phyloP scores from a whole-genome alignment of 306 rosid species.

The Vigna reflexopilosa region DNA sequence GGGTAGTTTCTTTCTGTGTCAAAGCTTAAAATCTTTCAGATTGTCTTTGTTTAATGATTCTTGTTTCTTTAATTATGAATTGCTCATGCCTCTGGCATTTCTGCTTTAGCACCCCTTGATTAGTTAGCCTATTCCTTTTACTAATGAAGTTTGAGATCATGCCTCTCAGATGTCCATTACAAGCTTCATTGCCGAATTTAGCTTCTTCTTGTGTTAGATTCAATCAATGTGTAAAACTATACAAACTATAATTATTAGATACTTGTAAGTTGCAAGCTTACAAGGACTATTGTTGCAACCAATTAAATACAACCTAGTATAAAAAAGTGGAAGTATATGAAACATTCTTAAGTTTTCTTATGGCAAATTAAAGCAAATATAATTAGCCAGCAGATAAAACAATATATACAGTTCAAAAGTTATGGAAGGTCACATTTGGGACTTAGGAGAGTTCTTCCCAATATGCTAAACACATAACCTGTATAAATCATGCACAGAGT shows the following conservation, averaged over 20 bases:
- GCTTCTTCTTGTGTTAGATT: conserved; percentile 28
- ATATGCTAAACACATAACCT: conserved; percentile 27
- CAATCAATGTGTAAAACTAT: neutral
- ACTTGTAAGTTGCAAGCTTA: neutral
- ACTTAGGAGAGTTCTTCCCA: conserved; percentile 14
- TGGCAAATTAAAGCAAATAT: conserved; percentile 10
- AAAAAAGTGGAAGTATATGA: neutral
- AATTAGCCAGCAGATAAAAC: conserved; percentile 17
- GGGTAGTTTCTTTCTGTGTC: conserved; percentile 6
- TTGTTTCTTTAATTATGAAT: conserved; percentile 11
- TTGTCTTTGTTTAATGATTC: neutral
- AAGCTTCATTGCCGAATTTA: conserved; percentile 15
- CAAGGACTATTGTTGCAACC: conserved; percentile 7
- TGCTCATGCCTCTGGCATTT: conserved; percentile 4
- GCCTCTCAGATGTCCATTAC: conserved; percentile 14
- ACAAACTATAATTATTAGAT: neutral
- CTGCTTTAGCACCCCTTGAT: neutral
- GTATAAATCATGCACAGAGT: conserved; percentile 8
- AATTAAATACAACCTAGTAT: conserved; percentile 1
- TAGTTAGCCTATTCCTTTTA: neutral
- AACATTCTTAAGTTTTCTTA: neutral
- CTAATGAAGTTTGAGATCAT: conserved; percentile 2
- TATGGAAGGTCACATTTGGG: conserved; percentile 5
- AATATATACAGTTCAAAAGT: neutral
- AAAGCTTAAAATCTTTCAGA: neutral